phyloP scores from a whole-genome alignment of 2,329 filamentous ascomycete species.

The Alternaria infectoria region DNA sequence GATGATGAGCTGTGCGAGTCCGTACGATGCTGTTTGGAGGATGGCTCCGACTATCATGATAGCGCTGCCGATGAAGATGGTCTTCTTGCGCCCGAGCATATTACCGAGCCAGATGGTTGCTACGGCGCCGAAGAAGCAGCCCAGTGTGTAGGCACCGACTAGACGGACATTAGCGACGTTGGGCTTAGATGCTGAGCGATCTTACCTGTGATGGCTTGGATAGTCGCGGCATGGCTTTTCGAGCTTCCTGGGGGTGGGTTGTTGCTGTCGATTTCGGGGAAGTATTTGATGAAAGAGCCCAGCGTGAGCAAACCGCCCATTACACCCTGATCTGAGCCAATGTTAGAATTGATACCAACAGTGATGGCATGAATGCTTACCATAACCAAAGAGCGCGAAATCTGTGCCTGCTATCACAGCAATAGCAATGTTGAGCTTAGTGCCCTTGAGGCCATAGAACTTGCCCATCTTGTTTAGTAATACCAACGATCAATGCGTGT shows the following conservation, averaged over 20 bases:
- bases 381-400: constrained; percentile 70
- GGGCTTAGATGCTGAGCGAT: constrained; percentile 7
- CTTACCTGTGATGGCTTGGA: constrained; percentile 51
- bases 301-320: constrained; percentile 74
- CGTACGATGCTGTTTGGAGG: constrained; percentile 61
- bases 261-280: constrained; percentile 51
- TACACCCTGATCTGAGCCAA: constrained; percentile 49
- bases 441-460: constrained; percentile 71
- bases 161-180: constrained; percentile 15
- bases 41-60: constrained; percentile 66
- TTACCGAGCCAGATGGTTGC: constrained; percentile 61
- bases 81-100: constrained; percentile 62
- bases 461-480: constrained; percentile 33
- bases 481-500: not conserved
- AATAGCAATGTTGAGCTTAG: constrained; percentile 69
- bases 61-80: constrained; percentile 64
- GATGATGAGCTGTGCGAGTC: constrained; percentile 55
- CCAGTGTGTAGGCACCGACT: constrained; percentile 47
- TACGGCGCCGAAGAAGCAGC: constrained; percentile 55
- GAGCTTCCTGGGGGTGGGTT: constrained; percentile 41
- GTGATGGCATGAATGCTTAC: constrained; percentile 42
- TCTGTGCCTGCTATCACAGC: constrained; percentile 75
- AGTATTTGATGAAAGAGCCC: constrained; percentile 60
- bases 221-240: constrained; percentile 46
- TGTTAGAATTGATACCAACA: constrained; percentile 6